Base-by-base conservation (phyloP, 192 early-diverging fungal genomes). In the Coemansia sp. region DNA sequence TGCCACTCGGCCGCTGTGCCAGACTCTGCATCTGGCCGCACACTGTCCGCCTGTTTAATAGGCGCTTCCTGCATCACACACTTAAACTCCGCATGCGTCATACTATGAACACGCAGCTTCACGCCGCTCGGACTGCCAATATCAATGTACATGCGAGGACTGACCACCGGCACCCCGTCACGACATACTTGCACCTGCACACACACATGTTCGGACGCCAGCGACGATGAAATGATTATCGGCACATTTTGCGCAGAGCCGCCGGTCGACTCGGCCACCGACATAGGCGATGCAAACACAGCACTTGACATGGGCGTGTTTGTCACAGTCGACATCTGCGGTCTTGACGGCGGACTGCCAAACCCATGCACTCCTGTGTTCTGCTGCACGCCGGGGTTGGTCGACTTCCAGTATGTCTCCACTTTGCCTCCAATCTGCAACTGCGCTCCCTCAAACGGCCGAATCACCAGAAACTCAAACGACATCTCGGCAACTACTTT, bases 361-460 rank as follows among this genome's bases (percentile, higher is more conserved):
- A 68, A 52, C 10, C 65, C 65, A 19, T 34, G 55, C 31, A 2
- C 17, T 25, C 15, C 52, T 48, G 59, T 23, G 52, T 60, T 57
- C 51, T 68, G 75, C 19, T 68, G 75, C 14, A 61, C 65, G 17
- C 63, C 54, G 17, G 93, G 88, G 65, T 92, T 91, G 9, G 94
- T 96, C 5, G 94, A 91, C 83, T 98, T 99, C 97, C 97, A 99
- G 75, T 99, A 99, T 0, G 97, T 99, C 68, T 96, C 95, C 19
- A 98, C 91, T 38, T 89, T 90, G 19, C 97, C 97, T 17, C 94
- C 97, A 70, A 98, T 96, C 75, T 91, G 89, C 62, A 99, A 81
- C 42, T 88, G 85, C 2, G 91, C 87, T 47, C 94, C 94, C 49
- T 83, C 84, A 73, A 99, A 95, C 2, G 97, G 93, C 57, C 87